Percentiles rank a stretch among this genome's conserved stretches.
Conservation (phyloP, 2,329 filamentous ascomycete species). For the Dryadomyces quercus-mongolicae region DNA sequence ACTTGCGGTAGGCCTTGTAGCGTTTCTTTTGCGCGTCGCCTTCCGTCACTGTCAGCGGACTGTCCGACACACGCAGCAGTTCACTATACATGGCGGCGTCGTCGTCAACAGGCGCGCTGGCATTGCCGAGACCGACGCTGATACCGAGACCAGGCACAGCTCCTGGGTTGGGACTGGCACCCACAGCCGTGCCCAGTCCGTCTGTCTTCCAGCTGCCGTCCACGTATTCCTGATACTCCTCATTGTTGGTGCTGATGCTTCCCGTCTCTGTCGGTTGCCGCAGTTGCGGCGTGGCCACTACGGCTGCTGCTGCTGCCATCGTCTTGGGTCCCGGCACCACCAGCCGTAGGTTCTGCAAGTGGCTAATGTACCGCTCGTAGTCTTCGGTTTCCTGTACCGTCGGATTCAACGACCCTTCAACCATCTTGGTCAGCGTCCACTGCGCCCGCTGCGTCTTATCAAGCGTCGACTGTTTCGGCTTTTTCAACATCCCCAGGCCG, state of each 20-base stretch:
- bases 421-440: conserved; percentile 78
- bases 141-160: neutral
- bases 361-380: conserved; percentile 78
- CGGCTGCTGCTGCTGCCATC: too few species aligned
- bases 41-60: conserved; percentile 76
- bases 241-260: conserved; percentile 15
- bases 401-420: conserved; percentile 76
- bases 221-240: conserved; percentile 71
- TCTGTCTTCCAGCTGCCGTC: conserved; percentile 54
- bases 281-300: neutral
- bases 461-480: conserved; percentile 44
- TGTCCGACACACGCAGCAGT: conserved; percentile 63
- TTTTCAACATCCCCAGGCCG: conserved; percentile 12
- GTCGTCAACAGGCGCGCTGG: conserved; percentile 30
- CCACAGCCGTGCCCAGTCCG: conserved; percentile 26
- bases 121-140: neutral
- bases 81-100: conserved; percentile 65
- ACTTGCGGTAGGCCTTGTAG: conserved; percentile 93
- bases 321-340: conserved; percentile 34
- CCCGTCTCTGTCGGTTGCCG: neutral
- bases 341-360: conserved; percentile 79
- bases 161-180: conserved; percentile 21
- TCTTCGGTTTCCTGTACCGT: conserved; percentile 74
- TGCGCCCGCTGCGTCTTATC: conserved; percentile 77
- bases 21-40: conserved; percentile 85